Conservation (phyloP, 768 basidiomycete genomes). For the Hericium coralloides region DNA sequence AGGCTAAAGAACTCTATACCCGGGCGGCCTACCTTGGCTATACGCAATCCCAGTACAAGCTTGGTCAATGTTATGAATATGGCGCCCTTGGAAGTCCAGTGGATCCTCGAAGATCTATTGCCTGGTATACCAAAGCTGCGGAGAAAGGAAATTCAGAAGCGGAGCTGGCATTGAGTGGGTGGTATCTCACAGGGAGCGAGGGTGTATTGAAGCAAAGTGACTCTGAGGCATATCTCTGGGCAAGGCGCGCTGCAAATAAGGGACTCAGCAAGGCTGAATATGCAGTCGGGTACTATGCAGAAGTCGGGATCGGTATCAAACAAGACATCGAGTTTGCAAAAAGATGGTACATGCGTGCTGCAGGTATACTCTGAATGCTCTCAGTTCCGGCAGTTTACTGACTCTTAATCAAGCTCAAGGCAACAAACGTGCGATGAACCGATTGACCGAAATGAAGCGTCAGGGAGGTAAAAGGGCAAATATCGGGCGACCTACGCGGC, state of each 20-base stretch:
- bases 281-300: conserved; percentile 97
- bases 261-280: conserved; percentile 96
- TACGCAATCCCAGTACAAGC: conserved; percentile 88
- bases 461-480: conserved; percentile 73
- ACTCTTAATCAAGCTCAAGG: conserved; percentile 63
- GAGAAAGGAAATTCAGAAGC: conserved; percentile 94
- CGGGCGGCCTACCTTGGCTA: conserved; percentile 92
- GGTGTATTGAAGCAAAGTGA: conserved; percentile 96
- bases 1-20: conserved; percentile 80
- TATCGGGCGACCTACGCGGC: conserved; percentile 79
- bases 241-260: conserved; percentile 91
- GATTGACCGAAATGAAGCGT: conserved; percentile 92
- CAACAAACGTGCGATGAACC: conserved; percentile 96
- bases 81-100: conserved; percentile 82
- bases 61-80: conserved; percentile 93
- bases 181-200: conserved; percentile 96
- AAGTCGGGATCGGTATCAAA: conserved; percentile 96
- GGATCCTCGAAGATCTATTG: conserved; percentile 89
- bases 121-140: conserved; percentile 98
- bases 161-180: conserved; percentile 92
- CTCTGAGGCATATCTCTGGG: conserved; percentile 98
- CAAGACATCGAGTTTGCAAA: conserved; percentile 94
- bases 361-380: conserved; percentile 45
- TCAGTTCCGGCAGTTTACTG: neutral
- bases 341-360: conserved; percentile 98